Evolutionary conservation across 1,284 basidiomycete species (phyloP).

Genomic region (Fistulinella cinereoalba): DNA sequence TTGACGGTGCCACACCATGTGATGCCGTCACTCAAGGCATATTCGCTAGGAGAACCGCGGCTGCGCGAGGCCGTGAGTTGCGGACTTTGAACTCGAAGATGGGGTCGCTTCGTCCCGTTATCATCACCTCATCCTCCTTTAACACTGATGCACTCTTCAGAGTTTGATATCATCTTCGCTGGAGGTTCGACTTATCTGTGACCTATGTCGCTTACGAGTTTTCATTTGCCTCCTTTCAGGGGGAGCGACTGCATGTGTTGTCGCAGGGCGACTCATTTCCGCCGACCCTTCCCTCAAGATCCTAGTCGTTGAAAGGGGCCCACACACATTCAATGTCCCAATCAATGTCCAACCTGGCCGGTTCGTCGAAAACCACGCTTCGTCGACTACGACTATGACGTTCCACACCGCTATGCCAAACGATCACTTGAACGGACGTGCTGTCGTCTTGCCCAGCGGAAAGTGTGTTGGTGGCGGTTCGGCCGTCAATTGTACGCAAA

Average conservation of each 20-base stretch:
- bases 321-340: slow-evolving; percentile 35
- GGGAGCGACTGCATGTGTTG: slow-evolving; percentile 33
- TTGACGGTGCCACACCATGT: too few species aligned
- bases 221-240: slow-evolving; percentile 14
- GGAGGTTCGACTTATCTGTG: not conserved
- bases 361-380: slow-evolving; percentile 40
- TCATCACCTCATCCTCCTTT: too few species aligned
- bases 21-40: too few species aligned
- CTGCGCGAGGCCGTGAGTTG: too few species aligned
- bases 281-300: slow-evolving; percentile 41
- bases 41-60: too few species aligned
- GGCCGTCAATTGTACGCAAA: slow-evolving; percentile 50
- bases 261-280: slow-evolving; percentile 32
- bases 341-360: not conserved
- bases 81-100: too few species aligned
- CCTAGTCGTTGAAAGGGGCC: slow-evolving; percentile 29
- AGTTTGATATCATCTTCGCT: not conserved
- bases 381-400: slow-evolving; percentile 40
- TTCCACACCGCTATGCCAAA: slow-evolving; percentile 44
- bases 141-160: too few species aligned
- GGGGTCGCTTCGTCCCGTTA: too few species aligned
- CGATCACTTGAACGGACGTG: slow-evolving; percentile 42
- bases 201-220: not conserved
- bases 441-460: slow-evolving; percentile 43
- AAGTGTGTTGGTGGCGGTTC: slow-evolving; percentile 59